Base-by-base conservation (phyloP, 73 alveolate genomes). In the Loxodes magnus region DNA sequence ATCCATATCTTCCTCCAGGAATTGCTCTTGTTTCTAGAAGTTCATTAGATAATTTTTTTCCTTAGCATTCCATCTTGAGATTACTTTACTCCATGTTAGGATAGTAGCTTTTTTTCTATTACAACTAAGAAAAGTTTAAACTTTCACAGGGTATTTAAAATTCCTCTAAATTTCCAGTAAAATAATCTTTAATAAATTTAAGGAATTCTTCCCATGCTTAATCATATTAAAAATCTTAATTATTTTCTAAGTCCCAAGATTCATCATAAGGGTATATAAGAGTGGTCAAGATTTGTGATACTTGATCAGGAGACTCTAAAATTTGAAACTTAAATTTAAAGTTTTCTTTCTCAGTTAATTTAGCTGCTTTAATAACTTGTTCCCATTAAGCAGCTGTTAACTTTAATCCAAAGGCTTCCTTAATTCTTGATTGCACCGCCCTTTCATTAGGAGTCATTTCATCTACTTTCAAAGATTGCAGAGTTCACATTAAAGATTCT, bases 1-100 rank as follows among this genome's bases (percentile, higher is more conserved):
- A 75, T 28, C 90, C 90, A 69, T 75, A 75, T 43, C 90, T 49
- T 10, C 90, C 90, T 0, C 90, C 90, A n/a, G 90, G 81, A 33
- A 75, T 75, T 0, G 90, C 90, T 33, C 74, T 50, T n/a, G 48
- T 33, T 22, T 56, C 79, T n/a, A n/a, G n/a, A n/a, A n/a, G n/a
- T 27, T 71, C 84, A 24, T 71, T 7, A n/a, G 5, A 7, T 29
- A 6, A 6, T 38, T 6, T 38, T 5, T 12, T 6, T 38, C 5
- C 7, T 38, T 38, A 10, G 15, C 5, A 10, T 12, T 38, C 26
- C 24, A 29, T 29, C 57, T 17, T 31, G 19, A 4, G 57, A 55
- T 9, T 33, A 6, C 16, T 5, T 22, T 31, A 14, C 42, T n/a
- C n/a, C 29, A 44, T 23, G 58, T 55, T 53, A 35, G 10, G 53